Percentiles rank a stretch among this genome's conserved stretches.
Evolutionary conservation across 495 filamentous ascomycete species (phyloP).

Genomic region (Barbatosphaeria neglecta): DNA sequence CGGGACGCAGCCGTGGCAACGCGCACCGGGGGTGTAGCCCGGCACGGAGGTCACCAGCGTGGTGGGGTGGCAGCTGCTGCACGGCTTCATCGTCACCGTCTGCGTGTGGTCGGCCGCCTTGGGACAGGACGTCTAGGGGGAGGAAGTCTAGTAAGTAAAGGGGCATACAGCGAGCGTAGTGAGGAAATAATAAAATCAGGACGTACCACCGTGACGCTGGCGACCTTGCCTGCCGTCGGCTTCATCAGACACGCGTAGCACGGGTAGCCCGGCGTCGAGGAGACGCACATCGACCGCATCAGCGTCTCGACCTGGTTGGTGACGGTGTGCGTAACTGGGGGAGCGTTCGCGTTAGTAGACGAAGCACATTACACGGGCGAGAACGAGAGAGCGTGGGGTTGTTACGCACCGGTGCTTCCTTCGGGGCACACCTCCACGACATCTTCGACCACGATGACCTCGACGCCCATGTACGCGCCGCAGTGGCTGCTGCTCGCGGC

Average conservation of each 20-base stretch:
- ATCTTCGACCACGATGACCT: constrained; percentile 23
- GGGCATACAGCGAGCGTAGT: too few relatives aligned
- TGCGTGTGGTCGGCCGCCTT: constrained; percentile 8
- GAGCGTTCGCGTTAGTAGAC: background rate
- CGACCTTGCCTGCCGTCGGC: constrained; percentile 8
- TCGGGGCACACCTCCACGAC: constrained; percentile 19
- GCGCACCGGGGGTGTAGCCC: constrained; percentile 16
- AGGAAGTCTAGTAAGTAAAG: background rate
- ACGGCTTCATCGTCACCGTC: constrained; percentile 17
- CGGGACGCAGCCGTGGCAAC: constrained; percentile 16
- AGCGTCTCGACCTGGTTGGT: constrained; percentile 15
- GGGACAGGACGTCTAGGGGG: constrained; percentile 13
- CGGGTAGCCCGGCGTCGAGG: constrained; percentile 16
- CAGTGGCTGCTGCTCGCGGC: constrained; percentile 4
- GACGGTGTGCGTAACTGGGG: constrained; percentile 11
- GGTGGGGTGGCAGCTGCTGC: constrained; percentile 13
- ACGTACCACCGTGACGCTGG: constrained; percentile 22
- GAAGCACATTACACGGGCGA: background rate
- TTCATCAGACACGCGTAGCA: constrained; percentile 26
- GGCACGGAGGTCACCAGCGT: constrained; percentile 18
- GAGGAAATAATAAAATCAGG: background rate
- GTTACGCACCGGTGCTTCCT: constrained; percentile 10
- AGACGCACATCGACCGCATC: constrained; percentile 27
- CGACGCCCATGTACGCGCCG: constrained; percentile 23
- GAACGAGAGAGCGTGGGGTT: background rate